Evolutionary conservation across 768 basidiomycete genomes (phyloP).

Genomic region (Lactarius trivialis): DNA sequence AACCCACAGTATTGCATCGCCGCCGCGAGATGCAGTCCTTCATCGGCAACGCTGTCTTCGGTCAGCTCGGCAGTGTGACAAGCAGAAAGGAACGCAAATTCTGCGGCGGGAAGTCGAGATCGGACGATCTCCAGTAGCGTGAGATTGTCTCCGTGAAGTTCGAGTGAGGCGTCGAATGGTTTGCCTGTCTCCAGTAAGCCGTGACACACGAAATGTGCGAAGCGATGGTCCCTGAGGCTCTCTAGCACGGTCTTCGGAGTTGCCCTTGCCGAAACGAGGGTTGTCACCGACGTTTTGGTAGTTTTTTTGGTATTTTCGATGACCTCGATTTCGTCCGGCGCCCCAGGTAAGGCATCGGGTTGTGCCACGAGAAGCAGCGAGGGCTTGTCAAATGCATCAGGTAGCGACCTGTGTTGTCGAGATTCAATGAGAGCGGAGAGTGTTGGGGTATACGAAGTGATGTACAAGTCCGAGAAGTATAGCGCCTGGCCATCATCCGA

Average conservation of each 20-base stretch:
- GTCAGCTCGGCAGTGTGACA: not conserved
- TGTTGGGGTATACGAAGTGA: no score
- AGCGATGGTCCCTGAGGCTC: not conserved
- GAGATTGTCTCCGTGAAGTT: no score
- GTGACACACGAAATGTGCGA: no score
- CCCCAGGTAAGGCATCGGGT: not conserved
- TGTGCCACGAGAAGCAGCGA: conserved; percentile 1
- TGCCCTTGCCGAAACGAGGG: not conserved
- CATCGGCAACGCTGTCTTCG: no score
- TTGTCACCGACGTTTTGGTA: not conserved
- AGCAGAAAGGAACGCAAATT: not conserved
- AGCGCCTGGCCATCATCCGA: not conserved
- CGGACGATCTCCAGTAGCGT: not conserved
- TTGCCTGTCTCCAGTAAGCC: no score
- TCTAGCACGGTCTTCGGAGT: not conserved
- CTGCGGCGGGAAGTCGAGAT: not conserved
- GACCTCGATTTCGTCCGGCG: not conserved
- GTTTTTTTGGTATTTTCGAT: no score
- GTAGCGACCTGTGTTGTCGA: not conserved
- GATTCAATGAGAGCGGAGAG: no score
- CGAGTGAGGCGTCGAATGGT: no score
- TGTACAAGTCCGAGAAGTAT: not conserved
- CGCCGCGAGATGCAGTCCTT: no score
- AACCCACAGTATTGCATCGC: no score
- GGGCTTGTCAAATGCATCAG: not conserved